Evolutionary conservation across 345 rosid genomes (phyloP).

Genomic region (Isatis tinctoria): DNA sequence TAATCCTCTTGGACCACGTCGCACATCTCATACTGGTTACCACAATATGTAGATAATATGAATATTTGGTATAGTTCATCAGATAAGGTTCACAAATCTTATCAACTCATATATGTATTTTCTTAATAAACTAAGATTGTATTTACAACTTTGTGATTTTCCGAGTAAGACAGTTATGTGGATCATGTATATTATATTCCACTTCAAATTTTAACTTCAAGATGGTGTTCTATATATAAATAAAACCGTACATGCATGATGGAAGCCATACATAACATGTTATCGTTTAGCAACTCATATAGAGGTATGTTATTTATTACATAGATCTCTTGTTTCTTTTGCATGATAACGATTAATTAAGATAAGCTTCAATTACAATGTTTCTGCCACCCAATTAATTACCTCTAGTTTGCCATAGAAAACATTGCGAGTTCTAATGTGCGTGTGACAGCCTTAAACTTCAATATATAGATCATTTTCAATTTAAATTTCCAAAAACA

Average conservation of each 20-base stretch:
- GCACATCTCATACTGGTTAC: background rate
- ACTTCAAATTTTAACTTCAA: background rate
- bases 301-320: no score
- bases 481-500: background rate
- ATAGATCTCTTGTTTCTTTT: no score
- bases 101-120: background rate
- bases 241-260: background rate
- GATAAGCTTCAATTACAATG: background rate
- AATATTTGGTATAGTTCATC: background rate
- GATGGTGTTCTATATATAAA: background rate
- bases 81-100: conserved; percentile 12
- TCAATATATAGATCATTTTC: background rate
- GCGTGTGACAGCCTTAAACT: background rate
- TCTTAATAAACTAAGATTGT: background rate
- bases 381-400: background rate
- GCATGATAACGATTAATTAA: background rate
- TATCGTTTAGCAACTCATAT: background rate
- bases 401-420: background rate
- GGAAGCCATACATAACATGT: background rate
- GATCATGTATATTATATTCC: background rate
- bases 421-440: background rate
- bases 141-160: background rate
- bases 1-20: background rate
- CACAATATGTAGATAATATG: background rate
- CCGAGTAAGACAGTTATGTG: background rate